phyloP scores from a whole-genome alignment of 345 rosid species.

The Rubroshorea leprosula region DNA sequence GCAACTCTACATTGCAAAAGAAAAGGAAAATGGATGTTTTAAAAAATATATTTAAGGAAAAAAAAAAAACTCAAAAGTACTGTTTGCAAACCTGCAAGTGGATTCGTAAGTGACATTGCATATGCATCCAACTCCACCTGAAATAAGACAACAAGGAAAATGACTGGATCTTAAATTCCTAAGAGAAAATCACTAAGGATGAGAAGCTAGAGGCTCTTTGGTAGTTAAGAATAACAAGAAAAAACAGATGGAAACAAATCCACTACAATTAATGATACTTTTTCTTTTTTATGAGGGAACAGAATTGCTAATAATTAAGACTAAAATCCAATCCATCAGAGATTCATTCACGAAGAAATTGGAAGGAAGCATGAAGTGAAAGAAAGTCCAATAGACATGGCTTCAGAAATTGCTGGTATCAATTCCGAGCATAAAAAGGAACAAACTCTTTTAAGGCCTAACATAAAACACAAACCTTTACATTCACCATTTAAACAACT shows the following conservation, averaged over 20 bases:
- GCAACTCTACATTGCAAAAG: slow-evolving; percentile 11
- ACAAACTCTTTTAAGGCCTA: slow-evolving; percentile 9
- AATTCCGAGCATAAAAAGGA: slow-evolving; percentile 8
- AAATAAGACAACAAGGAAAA: slow-evolving; percentile 16
- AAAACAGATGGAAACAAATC: not conserved
- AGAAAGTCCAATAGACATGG: not conserved
- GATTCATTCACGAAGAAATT: slow-evolving; percentile 2
- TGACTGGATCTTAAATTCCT: slow-evolving; percentile 4
- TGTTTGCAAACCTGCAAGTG: slow-evolving; percentile 65
- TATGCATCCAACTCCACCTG: slow-evolving; percentile 85
- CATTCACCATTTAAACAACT: slow-evolving; percentile 76
- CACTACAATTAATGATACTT: no score
- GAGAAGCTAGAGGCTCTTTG: not conserved
- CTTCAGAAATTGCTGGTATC: not conserved
- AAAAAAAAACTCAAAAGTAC: slow-evolving; percentile 6
- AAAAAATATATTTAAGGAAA: slow-evolving; percentile 1
- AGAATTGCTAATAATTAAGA: not conserved
- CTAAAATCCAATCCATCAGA: not conserved
- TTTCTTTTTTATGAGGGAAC: not conserved
- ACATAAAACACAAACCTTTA: slow-evolving; percentile 52
- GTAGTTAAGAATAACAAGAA: slow-evolving; percentile 1
- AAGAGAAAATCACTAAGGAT: not conserved
- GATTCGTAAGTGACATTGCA: slow-evolving; percentile 77
- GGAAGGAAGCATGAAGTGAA: not conserved
- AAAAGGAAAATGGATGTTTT: not conserved